phyloP scores from a whole-genome alignment of 768 basidiomycete genomes.

The Trametes coccinea region DNA sequence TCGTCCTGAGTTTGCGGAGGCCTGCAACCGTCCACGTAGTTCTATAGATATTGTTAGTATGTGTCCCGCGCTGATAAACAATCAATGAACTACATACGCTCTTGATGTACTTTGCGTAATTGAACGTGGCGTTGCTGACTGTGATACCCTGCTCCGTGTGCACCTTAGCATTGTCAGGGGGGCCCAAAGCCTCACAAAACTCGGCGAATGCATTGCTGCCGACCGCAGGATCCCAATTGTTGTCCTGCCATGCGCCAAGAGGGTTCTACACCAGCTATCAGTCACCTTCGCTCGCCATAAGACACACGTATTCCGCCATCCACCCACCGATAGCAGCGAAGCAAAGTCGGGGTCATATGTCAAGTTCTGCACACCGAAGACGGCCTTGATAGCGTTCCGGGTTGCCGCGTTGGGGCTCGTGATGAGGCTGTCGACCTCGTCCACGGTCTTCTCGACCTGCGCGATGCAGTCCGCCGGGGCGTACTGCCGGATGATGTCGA shows the following conservation, averaged over 20 bases:
- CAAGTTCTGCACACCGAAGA: constrained; percentile 74
- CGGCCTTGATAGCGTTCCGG: constrained; percentile 57
- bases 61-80: background rate
- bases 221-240: constrained; percentile 82
- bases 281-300: background rate
- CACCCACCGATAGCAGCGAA: constrained; percentile 59
- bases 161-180: constrained; percentile 29
- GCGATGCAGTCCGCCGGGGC: constrained; percentile 63
- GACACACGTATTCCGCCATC: background rate
- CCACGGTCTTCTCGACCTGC: constrained; percentile 59
- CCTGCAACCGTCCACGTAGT: constrained; percentile 39
- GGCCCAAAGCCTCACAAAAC: constrained; percentile 58
- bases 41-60: background rate
- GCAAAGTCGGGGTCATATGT: constrained; percentile 79
- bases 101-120: constrained; percentile 79
- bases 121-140: constrained; percentile 60
- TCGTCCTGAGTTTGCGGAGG: constrained; percentile 49
- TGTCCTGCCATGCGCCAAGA: constrained; percentile 75
- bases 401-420: constrained; percentile 37
- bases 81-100: constrained; percentile 41
- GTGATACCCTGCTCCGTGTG: constrained; percentile 35
- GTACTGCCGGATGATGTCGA: constrained; percentile 75
- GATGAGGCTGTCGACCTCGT: constrained; percentile 64
- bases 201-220: constrained; percentile 60
- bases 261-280: constrained; percentile 47